Evolutionary conservation across 768 basidiomycete genomes (phyloP).

Genomic region (Tulasnella sp.): DNA sequence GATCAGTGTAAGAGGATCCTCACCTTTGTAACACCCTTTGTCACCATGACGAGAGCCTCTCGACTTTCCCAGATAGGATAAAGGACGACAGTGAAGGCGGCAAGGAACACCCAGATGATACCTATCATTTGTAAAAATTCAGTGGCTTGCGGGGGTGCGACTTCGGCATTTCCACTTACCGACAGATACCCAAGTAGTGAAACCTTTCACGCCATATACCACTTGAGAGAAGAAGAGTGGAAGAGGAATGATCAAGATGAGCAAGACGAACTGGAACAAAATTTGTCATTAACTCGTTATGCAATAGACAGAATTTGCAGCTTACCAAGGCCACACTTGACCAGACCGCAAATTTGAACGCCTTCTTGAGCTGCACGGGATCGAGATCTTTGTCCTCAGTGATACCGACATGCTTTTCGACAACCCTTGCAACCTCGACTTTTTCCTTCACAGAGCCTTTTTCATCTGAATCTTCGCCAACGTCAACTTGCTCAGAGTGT

Average conservation of each 20-base stretch:
- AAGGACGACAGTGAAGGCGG: slow-evolving; percentile 59
- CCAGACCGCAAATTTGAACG: slow-evolving; percentile 70
- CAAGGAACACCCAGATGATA: slow-evolving; percentile 73
- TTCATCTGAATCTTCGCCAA: slow-evolving; percentile 20
- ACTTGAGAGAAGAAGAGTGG: slow-evolving; percentile 77
- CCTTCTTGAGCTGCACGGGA: slow-evolving; percentile 48
- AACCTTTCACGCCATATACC: slow-evolving; percentile 44
- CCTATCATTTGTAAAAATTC: too few relatives aligned
- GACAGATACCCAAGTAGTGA: slow-evolving; percentile 68
- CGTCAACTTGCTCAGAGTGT: neutral
- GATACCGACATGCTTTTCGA: slow-evolving; percentile 16
- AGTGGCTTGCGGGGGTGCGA: too few relatives aligned
- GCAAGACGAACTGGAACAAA: slow-evolving; percentile 23
- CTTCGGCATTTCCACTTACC: too few relatives aligned
- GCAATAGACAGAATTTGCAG: slow-evolving; percentile 17
- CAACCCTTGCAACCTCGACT: slow-evolving; percentile 21
- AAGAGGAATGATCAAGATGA: slow-evolving; percentile 66
- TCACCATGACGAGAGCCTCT: slow-evolving; percentile 45
- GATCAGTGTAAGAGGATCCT: slow-evolving; percentile 3
- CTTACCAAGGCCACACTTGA: slow-evolving; percentile 51
- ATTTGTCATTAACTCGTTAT: slow-evolving; percentile 18
- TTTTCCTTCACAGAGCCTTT: slow-evolving; percentile 26
- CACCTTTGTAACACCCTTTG: slow-evolving; percentile 52
- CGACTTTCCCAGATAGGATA: slow-evolving; percentile 83
- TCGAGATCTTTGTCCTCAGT: slow-evolving; percentile 45